Conservation (phyloP, 1,284 basidiomycete genomes). For the Termitomyces sp. region DNA sequence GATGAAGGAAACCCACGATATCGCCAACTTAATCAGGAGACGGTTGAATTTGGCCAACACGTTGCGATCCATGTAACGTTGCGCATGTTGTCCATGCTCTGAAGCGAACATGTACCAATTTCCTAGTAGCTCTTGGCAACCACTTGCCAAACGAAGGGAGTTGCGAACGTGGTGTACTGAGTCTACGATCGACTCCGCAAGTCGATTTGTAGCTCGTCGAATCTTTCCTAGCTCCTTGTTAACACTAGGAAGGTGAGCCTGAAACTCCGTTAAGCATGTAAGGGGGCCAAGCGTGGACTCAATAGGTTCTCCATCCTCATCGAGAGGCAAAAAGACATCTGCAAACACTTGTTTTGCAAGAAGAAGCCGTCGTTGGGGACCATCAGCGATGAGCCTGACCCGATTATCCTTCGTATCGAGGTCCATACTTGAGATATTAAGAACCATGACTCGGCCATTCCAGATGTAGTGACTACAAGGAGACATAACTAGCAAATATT, state of each 20-base stretch:
- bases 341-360: slow-evolving; percentile 78
- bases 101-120: slow-evolving; percentile 98
- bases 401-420: slow-evolving; percentile 81
- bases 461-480: slow-evolving; percentile 89
- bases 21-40: slow-evolving; percentile 81
- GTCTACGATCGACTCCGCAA: slow-evolving; percentile 91
- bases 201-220: slow-evolving; percentile 79
- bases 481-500: slow-evolving; percentile 84
- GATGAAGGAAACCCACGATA: slow-evolving; percentile 98
- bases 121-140: slow-evolving; percentile 85
- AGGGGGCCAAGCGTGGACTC: slow-evolving; percentile 41
- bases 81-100: slow-evolving; percentile 85
- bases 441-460: slow-evolving; percentile 85
- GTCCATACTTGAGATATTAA: slow-evolving; percentile 66
- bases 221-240: slow-evolving; percentile 92
- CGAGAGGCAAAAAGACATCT: slow-evolving; percentile 56
- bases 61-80: slow-evolving; percentile 79
- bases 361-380: slow-evolving; percentile 71
- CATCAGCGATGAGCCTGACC: slow-evolving; percentile 84
- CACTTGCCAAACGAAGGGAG: slow-evolving; percentile 56
- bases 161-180: slow-evolving; percentile 82
- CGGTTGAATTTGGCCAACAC: slow-evolving; percentile 76
- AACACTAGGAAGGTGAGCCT: slow-evolving; percentile 88
- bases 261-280: slow-evolving; percentile 73
- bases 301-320: slow-evolving; percentile 55